Evolutionary conservation across 2,329 filamentous ascomycete genomes (phyloP).

Genomic region (Elsinoe fawcettii): DNA sequence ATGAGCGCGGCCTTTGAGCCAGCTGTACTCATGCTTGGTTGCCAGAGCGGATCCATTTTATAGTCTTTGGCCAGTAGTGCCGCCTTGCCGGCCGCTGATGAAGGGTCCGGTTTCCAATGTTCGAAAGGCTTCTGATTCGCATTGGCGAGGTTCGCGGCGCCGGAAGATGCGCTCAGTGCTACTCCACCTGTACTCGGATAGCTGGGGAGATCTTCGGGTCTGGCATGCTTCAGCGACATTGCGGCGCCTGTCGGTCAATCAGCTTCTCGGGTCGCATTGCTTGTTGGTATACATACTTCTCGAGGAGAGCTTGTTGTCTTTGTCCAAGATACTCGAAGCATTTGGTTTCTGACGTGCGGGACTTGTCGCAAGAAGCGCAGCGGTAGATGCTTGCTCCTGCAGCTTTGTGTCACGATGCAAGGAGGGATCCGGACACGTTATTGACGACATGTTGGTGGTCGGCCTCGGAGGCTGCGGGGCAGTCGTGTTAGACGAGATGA

Average conservation of each 20-base stretch:
- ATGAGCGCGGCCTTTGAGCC: constrained; percentile 69
- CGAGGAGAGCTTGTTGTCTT: constrained; percentile 50
- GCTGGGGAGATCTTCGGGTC: constrained; percentile 64
- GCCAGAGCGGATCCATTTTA: constrained; percentile 54
- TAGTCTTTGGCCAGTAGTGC: constrained; percentile 54
- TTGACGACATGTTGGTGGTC: constrained; percentile 3
- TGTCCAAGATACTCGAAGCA: constrained; percentile 35
- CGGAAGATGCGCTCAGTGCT: constrained; percentile 55
- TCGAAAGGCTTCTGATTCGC: constrained; percentile 58
- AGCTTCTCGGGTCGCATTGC: constrained; percentile 16
- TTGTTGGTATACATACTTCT: constrained; percentile 39
- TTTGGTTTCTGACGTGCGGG: constrained; percentile 22
- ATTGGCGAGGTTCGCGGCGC: constrained; percentile 68
- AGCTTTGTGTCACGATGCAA: constrained; percentile 34
- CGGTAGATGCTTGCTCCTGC: constrained; percentile 50
- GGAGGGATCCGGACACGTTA: constrained; percentile 39
- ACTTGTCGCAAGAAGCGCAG: constrained; percentile 51
- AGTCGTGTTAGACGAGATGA: background rate
- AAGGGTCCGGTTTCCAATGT: constrained; percentile 57
- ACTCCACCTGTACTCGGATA: constrained; percentile 60
- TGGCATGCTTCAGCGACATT: constrained; percentile 61
- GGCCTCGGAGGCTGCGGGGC: background rate
- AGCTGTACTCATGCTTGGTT: constrained; percentile 55
- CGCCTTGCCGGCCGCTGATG: constrained; percentile 53
- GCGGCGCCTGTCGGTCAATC: constrained; percentile 45